These are phyloP conservation scores for Aspergillus sp. DNA, from an alignment of 2,329 filamentous ascomycete genomes.

Conservation along the genomic window DNA sequence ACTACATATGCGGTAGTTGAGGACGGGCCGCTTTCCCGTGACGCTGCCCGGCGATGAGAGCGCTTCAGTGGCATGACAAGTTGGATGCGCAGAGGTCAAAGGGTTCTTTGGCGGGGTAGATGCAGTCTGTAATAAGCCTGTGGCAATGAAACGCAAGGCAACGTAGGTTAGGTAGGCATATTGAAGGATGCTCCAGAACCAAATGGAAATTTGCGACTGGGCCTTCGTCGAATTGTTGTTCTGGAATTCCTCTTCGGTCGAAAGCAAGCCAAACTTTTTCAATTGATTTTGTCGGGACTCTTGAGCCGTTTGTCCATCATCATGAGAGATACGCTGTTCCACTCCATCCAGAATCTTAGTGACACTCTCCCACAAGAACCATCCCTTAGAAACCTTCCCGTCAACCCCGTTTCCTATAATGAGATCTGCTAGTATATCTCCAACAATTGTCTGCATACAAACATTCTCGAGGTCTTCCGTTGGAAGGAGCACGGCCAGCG, in stretches of 20 bases:
- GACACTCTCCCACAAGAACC: conserved; percentile 81
- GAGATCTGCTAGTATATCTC: conserved; percentile 84
- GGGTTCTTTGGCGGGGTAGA: conserved; percentile 53
- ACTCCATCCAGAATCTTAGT: conserved; percentile 56
- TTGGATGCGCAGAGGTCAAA: conserved; percentile 18
- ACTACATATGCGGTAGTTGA: conserved; percentile 73
- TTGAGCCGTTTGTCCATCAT: conserved; percentile 22
- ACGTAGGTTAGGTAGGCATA: conserved; percentile 51
- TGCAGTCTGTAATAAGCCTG: conserved; percentile 62
- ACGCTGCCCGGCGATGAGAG: conserved; percentile 22
- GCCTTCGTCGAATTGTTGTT: conserved; percentile 19
- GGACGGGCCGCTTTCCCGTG: conserved; percentile 54
- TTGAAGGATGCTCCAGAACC: conserved; percentile 51
- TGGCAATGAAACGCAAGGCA: conserved; percentile 61
- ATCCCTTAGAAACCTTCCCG: conserved; percentile 77
- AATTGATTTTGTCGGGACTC: conserved; percentile 39
- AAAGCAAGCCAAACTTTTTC: conserved; percentile 54
- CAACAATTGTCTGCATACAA: conserved; percentile 76
- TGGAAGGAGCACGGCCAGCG: conserved; percentile 78
- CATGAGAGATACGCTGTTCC: neutral
- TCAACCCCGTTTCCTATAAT: conserved; percentile 78
- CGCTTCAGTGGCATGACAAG: conserved; percentile 22
- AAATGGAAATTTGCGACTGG: conserved; percentile 33
- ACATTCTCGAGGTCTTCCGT: conserved; percentile 88
- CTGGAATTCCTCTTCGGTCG: conserved; percentile 25